phyloP scores from a whole-genome alignment of 495 filamentous ascomycete genomes.

The Aspergillus hancockii region DNA sequence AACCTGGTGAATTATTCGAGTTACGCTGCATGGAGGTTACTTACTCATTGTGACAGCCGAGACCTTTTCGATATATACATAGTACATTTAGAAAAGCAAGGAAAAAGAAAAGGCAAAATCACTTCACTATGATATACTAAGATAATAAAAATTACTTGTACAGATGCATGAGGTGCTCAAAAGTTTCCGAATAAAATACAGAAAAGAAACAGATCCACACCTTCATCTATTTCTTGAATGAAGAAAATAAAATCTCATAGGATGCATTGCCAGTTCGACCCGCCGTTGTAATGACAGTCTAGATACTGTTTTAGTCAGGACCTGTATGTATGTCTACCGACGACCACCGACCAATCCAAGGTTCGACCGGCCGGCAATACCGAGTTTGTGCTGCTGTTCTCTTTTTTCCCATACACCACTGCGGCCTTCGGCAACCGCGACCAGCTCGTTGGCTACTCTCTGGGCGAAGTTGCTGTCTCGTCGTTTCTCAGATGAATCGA shows the following conservation, averaged over 20 bases:
- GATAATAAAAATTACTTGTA: background rate
- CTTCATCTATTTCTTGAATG: background rate
- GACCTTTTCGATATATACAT: background rate
- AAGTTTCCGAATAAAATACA: background rate
- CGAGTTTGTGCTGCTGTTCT: slow-evolving; percentile 69
- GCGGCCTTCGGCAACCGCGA: slow-evolving; percentile 83
- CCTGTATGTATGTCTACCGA: slow-evolving; percentile 6
- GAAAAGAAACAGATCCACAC: background rate
- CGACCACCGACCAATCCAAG: slow-evolving; percentile 36
- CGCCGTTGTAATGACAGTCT: background rate
- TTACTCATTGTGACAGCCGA: background rate
- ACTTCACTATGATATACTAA: too few species aligned
- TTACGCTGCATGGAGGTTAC: too few species aligned
- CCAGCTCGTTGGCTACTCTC: slow-evolving; percentile 82
- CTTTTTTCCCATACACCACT: slow-evolving; percentile 82
- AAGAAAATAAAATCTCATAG: background rate
- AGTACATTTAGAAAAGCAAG: background rate
- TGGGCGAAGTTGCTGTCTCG: slow-evolving; percentile 67
- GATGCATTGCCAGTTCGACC: background rate
- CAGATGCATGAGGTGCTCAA: background rate
- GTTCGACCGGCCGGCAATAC: slow-evolving; percentile 72
- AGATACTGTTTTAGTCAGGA: background rate
- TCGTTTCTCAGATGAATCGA: slow-evolving; percentile 75
- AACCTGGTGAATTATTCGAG: too few species aligned
- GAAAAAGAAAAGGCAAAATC: too few species aligned